These are phyloP conservation scores for Pythium oligandrum DNA, from an alignment of 352 stramenopile species.

Conservation along the genomic window DNA sequence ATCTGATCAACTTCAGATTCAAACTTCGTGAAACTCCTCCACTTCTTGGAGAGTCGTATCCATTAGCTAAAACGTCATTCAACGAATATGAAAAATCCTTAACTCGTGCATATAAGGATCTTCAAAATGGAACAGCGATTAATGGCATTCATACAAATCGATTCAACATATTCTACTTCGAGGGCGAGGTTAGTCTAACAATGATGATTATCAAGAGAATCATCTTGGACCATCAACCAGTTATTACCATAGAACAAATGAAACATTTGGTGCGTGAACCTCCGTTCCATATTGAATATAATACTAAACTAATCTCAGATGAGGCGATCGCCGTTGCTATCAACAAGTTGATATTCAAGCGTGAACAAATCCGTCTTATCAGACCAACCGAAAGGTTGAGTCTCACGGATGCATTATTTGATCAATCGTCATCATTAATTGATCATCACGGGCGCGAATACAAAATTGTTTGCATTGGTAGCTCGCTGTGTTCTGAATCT, in stretches of 20 bases:
- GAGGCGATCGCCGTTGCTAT: slow-evolving; percentile 2
- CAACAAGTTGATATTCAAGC: slow-evolving; percentile 3
- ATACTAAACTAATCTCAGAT: slow-evolving; percentile 5
- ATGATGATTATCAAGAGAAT: slow-evolving; percentile 3
- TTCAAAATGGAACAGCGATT: neutral
- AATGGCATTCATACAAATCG: slow-evolving; percentile 2
- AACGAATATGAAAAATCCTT: neutral
- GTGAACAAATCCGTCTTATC: no score
- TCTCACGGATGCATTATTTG: neutral
- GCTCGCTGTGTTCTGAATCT: neutral
- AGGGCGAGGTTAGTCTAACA: neutral
- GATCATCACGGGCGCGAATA: neutral
- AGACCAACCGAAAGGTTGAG: neutral
- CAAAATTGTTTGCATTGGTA: slow-evolving; percentile 3
- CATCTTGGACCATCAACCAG: neutral
- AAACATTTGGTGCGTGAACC: neutral
- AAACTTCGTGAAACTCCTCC: slow-evolving; percentile 1
- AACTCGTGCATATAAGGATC: neutral
- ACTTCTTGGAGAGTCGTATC: neutral
- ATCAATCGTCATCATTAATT: no score
- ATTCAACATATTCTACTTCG: slow-evolving; percentile 6
- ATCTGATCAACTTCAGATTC: slow-evolving; percentile 6
- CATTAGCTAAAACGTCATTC: neutral
- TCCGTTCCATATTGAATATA: slow-evolving; percentile 2
- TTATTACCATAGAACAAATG: neutral